Conservation (phyloP, 1,284 basidiomycete species). For the Testicularia cyperi region DNA sequence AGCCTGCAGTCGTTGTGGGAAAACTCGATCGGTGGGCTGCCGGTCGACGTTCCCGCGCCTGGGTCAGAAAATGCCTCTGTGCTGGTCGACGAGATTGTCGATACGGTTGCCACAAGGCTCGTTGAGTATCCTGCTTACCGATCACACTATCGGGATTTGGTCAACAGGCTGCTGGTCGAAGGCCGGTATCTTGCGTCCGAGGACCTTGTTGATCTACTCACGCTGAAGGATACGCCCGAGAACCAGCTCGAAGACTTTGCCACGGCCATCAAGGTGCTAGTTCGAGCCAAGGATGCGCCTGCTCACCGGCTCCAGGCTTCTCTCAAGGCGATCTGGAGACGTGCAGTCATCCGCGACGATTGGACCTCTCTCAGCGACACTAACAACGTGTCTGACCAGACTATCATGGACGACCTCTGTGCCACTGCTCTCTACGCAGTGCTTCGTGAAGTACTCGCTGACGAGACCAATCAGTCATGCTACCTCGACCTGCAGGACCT, state of each 20-base stretch:
- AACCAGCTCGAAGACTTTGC: slow-evolving; percentile 61
- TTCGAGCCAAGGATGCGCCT: slow-evolving; percentile 60
- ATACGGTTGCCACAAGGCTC: slow-evolving; percentile 18
- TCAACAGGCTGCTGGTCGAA: slow-evolving; percentile 53
- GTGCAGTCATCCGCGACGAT: slow-evolving; percentile 82
- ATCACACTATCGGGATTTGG: slow-evolving; percentile 42
- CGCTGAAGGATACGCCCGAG: slow-evolving; percentile 62
- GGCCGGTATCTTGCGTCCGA: slow-evolving; percentile 62
- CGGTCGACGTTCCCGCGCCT: background rate
- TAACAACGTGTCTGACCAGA: slow-evolving; percentile 29
- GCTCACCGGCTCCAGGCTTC: slow-evolving; percentile 55
- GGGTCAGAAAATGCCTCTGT: slow-evolving; percentile 4
- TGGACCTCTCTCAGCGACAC: slow-evolving; percentile 45
- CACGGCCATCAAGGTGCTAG: slow-evolving; percentile 63
- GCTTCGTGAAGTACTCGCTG: slow-evolving; percentile 11
- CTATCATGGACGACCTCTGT: slow-evolving; percentile 20
- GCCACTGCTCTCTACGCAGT: slow-evolving; percentile 24
- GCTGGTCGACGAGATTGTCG: slow-evolving; percentile 17
- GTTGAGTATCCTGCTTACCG: slow-evolving; percentile 31
- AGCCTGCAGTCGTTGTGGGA: slow-evolving; percentile 52
- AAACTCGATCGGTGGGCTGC: slow-evolving; percentile 22
- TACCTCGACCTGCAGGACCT: slow-evolving; percentile 4
- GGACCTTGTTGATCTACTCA: slow-evolving; percentile 65
- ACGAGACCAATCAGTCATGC: slow-evolving; percentile 2
- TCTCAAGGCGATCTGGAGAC: slow-evolving; percentile 76